These are phyloP conservation scores for Platismatia glauca DNA, from an alignment of 495 filamentous ascomycete species.

Conservation along the genomic window DNA sequence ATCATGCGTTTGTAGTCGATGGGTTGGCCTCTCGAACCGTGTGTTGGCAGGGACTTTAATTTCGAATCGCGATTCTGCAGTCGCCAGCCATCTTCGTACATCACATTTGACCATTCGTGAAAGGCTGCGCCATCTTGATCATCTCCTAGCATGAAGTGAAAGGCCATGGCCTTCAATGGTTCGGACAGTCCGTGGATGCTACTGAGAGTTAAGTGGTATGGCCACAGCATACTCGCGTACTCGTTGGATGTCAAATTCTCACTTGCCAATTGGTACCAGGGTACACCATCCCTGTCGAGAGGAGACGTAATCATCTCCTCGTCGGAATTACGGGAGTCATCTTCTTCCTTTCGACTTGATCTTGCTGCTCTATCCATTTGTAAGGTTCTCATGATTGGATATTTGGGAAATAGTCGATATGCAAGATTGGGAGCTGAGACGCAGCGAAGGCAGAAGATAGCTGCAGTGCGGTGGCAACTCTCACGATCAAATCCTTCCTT, in stretches of 20 bases:
- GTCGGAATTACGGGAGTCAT: no score
- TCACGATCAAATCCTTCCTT: constrained; percentile 4
- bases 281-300: not conserved
- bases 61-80: no score
- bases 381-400: not conserved
- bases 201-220: not conserved
- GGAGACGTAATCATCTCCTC: not conserved
- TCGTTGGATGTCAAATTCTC: not conserved
- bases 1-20: no score
- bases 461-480: not conserved
- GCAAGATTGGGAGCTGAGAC: not conserved
- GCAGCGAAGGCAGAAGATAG: constrained; percentile 5
- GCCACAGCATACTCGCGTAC: constrained; percentile 8
- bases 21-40: no score
- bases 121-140: not conserved
- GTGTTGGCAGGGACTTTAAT: no score
- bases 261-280: not conserved
- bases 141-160: not conserved
- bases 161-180: not conserved
- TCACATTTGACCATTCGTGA: no score
- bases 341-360: no score
- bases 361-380: not conserved
- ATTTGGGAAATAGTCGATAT: not conserved
- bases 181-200: not conserved
- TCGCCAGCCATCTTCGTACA: no score